A percentile compares a stretch with the other conserved stretches of the same genome.
Conservation (phyloP, 2,329 filamentous ascomycete species). For the Aspergillus intermedius region DNA sequence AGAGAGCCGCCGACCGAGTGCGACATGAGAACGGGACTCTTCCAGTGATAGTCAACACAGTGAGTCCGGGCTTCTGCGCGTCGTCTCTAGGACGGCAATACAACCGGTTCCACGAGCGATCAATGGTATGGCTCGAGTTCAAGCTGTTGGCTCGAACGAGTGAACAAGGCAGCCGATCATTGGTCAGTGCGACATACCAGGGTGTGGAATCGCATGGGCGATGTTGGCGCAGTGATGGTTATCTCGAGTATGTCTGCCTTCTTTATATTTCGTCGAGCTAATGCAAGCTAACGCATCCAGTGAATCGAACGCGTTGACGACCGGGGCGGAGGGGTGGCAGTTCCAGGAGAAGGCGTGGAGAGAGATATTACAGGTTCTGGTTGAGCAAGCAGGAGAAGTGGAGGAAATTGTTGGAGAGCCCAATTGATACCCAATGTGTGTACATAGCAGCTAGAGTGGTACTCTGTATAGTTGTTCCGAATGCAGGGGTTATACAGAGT, state of each 20-base stretch:
- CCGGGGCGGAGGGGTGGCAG: slow-evolving; percentile 26
- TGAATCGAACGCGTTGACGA: slow-evolving; percentile 28
- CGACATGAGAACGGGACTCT: slow-evolving; percentile 28
- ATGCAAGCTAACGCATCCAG: slow-evolving; percentile 12
- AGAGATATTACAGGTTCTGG: slow-evolving; percentile 33
- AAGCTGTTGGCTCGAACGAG: slow-evolving; percentile 37
- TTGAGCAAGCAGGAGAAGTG: slow-evolving; percentile 17
- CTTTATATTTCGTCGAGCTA: slow-evolving; percentile 9
- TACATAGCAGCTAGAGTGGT: not conserved
- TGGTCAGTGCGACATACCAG: slow-evolving; percentile 37
- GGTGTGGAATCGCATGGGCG: slow-evolving; percentile 39
- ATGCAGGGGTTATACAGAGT: not conserved
- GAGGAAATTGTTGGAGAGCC: slow-evolving; percentile 6
- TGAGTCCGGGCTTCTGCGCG: slow-evolving; percentile 40
- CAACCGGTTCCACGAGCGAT: slow-evolving; percentile 28
- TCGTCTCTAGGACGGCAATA: slow-evolving; percentile 39
- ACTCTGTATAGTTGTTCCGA: not conserved
- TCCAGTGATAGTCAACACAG: slow-evolving; percentile 39
- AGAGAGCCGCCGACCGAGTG: slow-evolving; percentile 28
- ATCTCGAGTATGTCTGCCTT: slow-evolving; percentile 25
- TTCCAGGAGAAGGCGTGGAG: slow-evolving; percentile 36
- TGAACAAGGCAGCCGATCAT: slow-evolving; percentile 39
- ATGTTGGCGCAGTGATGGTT: slow-evolving; percentile 39
- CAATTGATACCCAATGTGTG: not conserved
- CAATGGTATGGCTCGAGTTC: slow-evolving; percentile 28